These are phyloP conservation scores for Dentipellis sp. DNA, from an alignment of 768 basidiomycete species.

Conservation along the genomic window DNA sequence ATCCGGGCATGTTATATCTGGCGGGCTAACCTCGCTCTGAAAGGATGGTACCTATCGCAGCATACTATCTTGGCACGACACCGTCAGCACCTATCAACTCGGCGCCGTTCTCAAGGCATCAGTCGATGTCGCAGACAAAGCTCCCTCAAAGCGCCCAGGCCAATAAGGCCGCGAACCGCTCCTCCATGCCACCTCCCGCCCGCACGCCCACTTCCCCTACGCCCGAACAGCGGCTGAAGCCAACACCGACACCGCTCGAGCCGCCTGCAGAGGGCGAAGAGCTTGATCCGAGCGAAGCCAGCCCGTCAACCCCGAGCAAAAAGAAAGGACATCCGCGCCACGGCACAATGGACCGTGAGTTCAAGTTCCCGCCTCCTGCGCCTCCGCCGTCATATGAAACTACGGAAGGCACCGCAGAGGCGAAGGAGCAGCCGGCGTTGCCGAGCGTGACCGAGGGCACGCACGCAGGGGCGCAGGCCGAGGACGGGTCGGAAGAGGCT, in stretches of 20 bases:
- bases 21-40: neutral
- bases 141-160: conserved; percentile 28
- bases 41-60: conserved; percentile 82
- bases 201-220: conserved; percentile 37
- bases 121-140: conserved; percentile 69
- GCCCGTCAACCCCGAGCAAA: conserved; percentile 16
- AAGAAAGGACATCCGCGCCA: conserved; percentile 20
- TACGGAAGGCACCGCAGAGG: conserved; percentile 17
- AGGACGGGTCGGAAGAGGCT: conserved; percentile 4
- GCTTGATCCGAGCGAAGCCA: conserved; percentile 25
- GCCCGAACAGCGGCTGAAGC: conserved; percentile 22
- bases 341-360: conserved; percentile 73
- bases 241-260: conserved; percentile 27
- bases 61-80: conserved; percentile 73
- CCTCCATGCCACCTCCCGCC: conserved; percentile 59
- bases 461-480: neutral
- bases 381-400: neutral
- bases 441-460: neutral
- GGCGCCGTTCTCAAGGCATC: conserved; percentile 40
- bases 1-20: neutral
- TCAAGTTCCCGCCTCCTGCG: conserved; percentile 49
- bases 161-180: conserved; percentile 36
- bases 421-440: conserved; percentile 3
- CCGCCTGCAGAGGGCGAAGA: conserved; percentile 43
- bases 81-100: conserved; percentile 34